Percentiles rank a stretch among this genome's conserved stretches.
These are phyloP conservation scores for Pyrenophora seminiperda DNA, from an alignment of 2,329 filamentous ascomycete species.

Conservation along the genomic window DNA sequence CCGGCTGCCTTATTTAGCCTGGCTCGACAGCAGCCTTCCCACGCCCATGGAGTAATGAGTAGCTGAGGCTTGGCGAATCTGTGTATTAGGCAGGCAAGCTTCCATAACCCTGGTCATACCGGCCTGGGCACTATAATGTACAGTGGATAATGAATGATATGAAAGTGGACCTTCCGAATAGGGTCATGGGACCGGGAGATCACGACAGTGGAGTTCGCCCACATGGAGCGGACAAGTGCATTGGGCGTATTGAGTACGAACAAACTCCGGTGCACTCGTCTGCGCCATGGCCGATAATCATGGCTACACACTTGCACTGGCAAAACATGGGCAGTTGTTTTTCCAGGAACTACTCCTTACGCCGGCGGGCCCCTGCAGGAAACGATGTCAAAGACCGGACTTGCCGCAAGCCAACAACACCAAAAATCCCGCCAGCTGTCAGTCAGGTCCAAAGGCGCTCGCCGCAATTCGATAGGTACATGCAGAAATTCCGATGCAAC, in stretches of 20 bases:
- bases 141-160: slow-evolving; percentile 7
- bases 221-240: slow-evolving; percentile 3
- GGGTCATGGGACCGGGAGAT: slow-evolving; percentile 12
- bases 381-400: too few relatives aligned
- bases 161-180: slow-evolving; percentile 24
- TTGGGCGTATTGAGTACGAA: background rate
- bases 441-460: background rate
- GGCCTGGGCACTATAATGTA: slow-evolving; percentile 25
- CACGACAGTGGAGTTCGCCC: slow-evolving; percentile 10
- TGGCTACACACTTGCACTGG: too few relatives aligned
- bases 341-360: background rate
- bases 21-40: slow-evolving; percentile 9
- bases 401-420: background rate
- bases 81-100: slow-evolving; percentile 27
- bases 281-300: too few relatives aligned
- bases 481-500: slow-evolving; percentile 6
- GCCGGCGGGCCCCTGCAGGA: slow-evolving; percentile 1
- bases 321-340: too few relatives aligned
- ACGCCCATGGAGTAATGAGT: slow-evolving; percentile 9
- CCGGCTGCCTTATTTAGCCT: slow-evolving; percentile 20
- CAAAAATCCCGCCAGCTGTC: slow-evolving; percentile 7
- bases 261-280: too few relatives aligned
- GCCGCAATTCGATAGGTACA: slow-evolving; percentile 4
- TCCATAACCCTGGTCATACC: slow-evolving; percentile 9
- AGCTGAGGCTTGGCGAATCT: slow-evolving; percentile 22